Percentiles rank a stretch among this genome's conserved stretches.
phyloP scores from a whole-genome alignment of 768 basidiomycete genomes.

The Leccinum olivaceopallidum region DNA sequence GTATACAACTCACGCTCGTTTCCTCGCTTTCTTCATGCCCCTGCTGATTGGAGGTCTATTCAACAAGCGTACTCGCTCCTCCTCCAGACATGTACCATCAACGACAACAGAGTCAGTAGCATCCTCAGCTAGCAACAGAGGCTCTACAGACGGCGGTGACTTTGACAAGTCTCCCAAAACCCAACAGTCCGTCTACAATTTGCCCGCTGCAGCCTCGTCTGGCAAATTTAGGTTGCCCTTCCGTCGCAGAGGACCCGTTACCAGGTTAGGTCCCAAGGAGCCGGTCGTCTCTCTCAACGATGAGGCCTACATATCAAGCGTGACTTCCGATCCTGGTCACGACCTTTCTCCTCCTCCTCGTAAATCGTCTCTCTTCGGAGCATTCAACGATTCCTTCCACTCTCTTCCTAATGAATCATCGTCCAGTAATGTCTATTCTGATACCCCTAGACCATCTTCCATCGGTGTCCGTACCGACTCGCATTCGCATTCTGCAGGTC shows the following conservation, averaged over 20 bases:
- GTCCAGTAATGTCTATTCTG: constrained; percentile 17
- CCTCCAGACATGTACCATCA: not conserved
- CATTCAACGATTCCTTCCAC: constrained; percentile 54
- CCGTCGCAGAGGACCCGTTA: constrained; percentile 34
- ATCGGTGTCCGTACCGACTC: constrained; percentile 13
- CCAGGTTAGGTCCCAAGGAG: constrained; percentile 14
- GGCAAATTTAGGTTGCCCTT: constrained; percentile 49
- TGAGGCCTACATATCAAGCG: constrained; percentile 36
- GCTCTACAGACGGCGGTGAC: constrained; percentile 35
- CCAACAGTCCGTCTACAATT: constrained; percentile 20
- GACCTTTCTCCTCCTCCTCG: constrained; percentile 57
- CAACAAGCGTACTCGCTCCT: constrained; percentile 18
- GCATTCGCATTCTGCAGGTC: constrained; percentile 16
- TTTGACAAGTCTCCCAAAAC: constrained; percentile 24
- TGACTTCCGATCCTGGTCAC: constrained; percentile 46
- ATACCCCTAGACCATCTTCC: constrained; percentile 25
- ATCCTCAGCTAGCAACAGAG: constrained; percentile 16
- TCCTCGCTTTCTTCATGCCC: constrained; percentile 19
- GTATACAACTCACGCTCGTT: not conserved
- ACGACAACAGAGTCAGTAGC: constrained; percentile 17
- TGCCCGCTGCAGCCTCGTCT: constrained; percentile 35
- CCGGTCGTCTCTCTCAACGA: constrained; percentile 24
- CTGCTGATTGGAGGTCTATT: constrained; percentile 32
- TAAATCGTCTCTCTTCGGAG: constrained; percentile 63
- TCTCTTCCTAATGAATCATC: constrained; percentile 55